phyloP scores from a whole-genome alignment of 2,329 filamentous ascomycete genomes.

The Raffaelea ambrosiae region DNA sequence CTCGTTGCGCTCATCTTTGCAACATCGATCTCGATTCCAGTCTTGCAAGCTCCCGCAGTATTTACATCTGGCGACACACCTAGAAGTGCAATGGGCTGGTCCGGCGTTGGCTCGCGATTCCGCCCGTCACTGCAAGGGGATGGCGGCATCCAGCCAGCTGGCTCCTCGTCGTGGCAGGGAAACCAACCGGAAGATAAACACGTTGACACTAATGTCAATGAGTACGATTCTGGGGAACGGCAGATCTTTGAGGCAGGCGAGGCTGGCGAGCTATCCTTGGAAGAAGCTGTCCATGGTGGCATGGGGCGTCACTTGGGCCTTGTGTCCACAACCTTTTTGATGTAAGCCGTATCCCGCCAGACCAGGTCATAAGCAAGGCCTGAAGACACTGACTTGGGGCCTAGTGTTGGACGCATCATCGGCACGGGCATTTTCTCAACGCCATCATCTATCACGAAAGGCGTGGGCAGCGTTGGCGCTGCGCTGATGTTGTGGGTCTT shows the following conservation, averaged over 20 bases:
- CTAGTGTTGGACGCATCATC: slow-evolving; percentile 16
- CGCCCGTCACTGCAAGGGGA: too few species aligned
- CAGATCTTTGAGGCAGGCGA: slow-evolving; percentile 4
- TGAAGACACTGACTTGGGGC: not conserved
- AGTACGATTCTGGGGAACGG: not conserved
- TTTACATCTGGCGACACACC: too few species aligned
- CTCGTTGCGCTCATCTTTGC: too few species aligned
- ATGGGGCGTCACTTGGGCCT: slow-evolving; percentile 13
- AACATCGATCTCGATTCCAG: too few species aligned
- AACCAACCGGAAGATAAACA: too few species aligned
- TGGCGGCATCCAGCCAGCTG: too few species aligned
- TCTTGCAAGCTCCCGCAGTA: too few species aligned
- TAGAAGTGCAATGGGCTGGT: too few species aligned
- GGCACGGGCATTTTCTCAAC: slow-evolving; percentile 40
- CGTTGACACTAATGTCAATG: not conserved
- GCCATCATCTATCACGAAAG: slow-evolving; percentile 41
- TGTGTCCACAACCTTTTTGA: slow-evolving; percentile 13
- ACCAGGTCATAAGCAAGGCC: too few species aligned
- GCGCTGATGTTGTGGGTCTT: slow-evolving; percentile 28
- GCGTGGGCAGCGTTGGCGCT: slow-evolving; percentile 42
- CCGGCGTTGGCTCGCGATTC: too few species aligned
- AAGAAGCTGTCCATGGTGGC: slow-evolving; percentile 9
- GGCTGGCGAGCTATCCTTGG: slow-evolving; percentile 11
- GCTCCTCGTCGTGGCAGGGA: too few species aligned
- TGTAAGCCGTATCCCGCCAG: slow-evolving; percentile 1